A percentile compares a stretch with the other conserved stretches of the same genome.
Conservation (phyloP, 108 stramenopile genomes). For the Cyclotella atomus region DNA sequence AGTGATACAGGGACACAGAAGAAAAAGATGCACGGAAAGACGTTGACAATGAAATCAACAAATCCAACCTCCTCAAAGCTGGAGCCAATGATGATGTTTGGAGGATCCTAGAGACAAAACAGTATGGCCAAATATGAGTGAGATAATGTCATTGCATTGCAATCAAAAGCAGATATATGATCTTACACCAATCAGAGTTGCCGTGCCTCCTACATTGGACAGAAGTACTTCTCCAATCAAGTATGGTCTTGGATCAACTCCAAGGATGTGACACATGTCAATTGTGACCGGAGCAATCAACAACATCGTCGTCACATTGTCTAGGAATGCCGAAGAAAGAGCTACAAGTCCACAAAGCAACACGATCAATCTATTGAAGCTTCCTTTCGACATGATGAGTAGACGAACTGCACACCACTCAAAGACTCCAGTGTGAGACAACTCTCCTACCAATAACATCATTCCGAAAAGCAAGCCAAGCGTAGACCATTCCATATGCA, state of each 20-base stretch:
- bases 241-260: slow-evolving; percentile 64
- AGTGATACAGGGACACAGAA: slow-evolving; percentile 55
- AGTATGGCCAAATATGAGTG: background rate
- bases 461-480: slow-evolving; percentile 73
- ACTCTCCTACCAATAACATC: slow-evolving; percentile 71
- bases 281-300: slow-evolving; percentile 72
- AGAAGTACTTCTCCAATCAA: slow-evolving; percentile 65
- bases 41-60: slow-evolving; percentile 68
- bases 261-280: slow-evolving; percentile 68
- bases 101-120: slow-evolving; percentile 40
- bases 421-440: slow-evolving; percentile 71
- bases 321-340: slow-evolving; percentile 60
- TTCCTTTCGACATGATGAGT: slow-evolving; percentile 54
- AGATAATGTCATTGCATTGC: slow-evolving; percentile 4
- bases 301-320: slow-evolving; percentile 72
- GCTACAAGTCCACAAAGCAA: slow-evolving; percentile 57
- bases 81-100: slow-evolving; percentile 74
- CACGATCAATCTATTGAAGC: slow-evolving; percentile 55
- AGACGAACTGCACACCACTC: slow-evolving; percentile 69
- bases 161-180: background rate
- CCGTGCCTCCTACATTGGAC: slow-evolving; percentile 68
- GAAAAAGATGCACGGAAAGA: slow-evolving; percentile 63
- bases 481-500: slow-evolving; percentile 66
- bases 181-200: slow-evolving; percentile 64
- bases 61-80: slow-evolving; percentile 66